These are phyloP conservation scores for Aspergillus vadensis DNA, from an alignment of 2,329 filamentous ascomycete genomes.

Conservation along the genomic window DNA sequence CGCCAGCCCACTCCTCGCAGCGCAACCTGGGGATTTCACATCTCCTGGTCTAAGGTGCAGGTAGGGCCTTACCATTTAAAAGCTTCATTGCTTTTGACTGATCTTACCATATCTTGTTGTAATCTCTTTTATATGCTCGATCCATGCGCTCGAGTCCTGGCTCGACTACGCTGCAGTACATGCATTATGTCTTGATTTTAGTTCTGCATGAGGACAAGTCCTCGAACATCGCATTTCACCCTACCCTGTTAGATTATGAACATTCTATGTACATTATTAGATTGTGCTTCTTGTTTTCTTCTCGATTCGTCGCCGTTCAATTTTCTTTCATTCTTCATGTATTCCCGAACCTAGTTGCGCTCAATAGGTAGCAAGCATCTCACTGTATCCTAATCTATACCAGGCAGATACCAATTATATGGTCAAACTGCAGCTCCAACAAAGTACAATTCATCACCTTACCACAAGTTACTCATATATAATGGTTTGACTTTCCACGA, in stretches of 20 bases:
- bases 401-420: not conserved
- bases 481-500: too few species aligned
- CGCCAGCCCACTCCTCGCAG: not conserved
- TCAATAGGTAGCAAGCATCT: not conserved
- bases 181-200: not conserved
- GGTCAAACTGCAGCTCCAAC: not conserved
- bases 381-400: not conserved
- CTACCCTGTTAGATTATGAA: constrained; percentile 9
- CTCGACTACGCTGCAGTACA: not conserved
- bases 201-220: not conserved
- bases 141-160: not conserved
- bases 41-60: not conserved
- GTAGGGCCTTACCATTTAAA: not conserved
- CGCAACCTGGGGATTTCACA: not conserved
- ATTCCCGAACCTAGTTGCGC: not conserved
- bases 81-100: not conserved
- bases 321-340: constrained; percentile 3
- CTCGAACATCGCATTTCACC: not conserved
- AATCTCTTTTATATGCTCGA: not conserved
- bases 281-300: constrained; percentile 9
- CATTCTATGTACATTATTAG: constrained; percentile 32
- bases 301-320: not conserved
- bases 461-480: not conserved
- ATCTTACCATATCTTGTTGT: not conserved
- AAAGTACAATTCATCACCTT: not conserved